These are phyloP conservation scores for Alloteropsis semialata DNA, from an alignment of 176 grass and related monocot genomes.

Conservation along the genomic window DNA sequence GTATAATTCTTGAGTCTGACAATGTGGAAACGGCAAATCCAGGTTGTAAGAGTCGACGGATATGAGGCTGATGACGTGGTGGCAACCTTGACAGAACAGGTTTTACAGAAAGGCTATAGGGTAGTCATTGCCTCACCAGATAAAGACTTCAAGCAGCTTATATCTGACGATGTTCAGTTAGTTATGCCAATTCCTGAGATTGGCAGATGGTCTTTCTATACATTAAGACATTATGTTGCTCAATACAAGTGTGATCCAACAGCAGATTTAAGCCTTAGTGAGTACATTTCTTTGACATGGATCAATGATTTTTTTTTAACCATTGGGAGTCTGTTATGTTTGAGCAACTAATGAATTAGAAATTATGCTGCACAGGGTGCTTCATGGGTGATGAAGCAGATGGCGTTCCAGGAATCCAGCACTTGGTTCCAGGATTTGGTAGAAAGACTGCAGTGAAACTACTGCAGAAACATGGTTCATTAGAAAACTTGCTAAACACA, in stretches of 20 bases:
- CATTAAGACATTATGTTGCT: conserved; percentile 74
- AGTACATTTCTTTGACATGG: conserved; percentile 38
- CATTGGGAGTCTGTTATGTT: neutral
- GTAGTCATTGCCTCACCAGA: conserved; percentile 86
- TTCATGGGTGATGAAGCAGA: conserved; percentile 92
- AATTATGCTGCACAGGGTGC: conserved; percentile 49
- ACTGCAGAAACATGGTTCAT: conserved; percentile 80
- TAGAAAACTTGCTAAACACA: conserved; percentile 80
- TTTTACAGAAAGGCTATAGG: conserved; percentile 52
- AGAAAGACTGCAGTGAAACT: conserved; percentile 88
- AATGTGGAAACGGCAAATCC: conserved; percentile 16
- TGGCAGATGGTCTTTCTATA: conserved; percentile 91
- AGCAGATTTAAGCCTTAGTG: conserved; percentile 91
- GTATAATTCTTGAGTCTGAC: neutral
- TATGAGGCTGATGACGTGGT: conserved; percentile 91
- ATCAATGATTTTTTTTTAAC: neutral
- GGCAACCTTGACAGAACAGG: conserved; percentile 73
- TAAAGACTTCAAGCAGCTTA: conserved; percentile 95
- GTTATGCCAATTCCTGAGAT: conserved; percentile 87
- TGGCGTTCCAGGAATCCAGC: conserved; percentile 93
- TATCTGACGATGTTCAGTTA: conserved; percentile 85
- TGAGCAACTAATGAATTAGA: neutral
- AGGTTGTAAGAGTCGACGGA: conserved; percentile 83
- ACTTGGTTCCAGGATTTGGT: conserved; percentile 75
- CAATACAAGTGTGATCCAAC: conserved; percentile 87